A percentile compares a stretch with the other conserved stretches of the same genome.
Conservation (phyloP, 495 filamentous ascomycete species). For the Penicillium silybi region DNA sequence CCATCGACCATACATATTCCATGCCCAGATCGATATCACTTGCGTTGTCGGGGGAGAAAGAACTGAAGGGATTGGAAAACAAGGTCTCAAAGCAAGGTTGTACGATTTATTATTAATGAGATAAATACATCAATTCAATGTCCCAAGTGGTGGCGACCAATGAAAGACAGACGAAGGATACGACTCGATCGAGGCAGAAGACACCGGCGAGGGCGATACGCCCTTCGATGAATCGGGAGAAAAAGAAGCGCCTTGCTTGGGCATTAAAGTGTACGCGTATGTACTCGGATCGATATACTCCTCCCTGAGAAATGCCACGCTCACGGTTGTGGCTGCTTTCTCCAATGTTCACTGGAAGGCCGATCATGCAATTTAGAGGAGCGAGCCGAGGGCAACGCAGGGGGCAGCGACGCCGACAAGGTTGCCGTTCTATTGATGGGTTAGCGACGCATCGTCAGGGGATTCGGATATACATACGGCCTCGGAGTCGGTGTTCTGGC, state of each 20-base stretch:
- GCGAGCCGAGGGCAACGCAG: conserved; percentile 38
- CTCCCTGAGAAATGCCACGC: neutral
- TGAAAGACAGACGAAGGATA: conserved; percentile 18
- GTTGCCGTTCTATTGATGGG: conserved; percentile 20
- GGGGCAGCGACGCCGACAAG: conserved; percentile 43
- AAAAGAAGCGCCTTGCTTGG: conserved; percentile 7
- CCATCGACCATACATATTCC: neutral
- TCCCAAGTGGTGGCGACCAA: conserved; percentile 11
- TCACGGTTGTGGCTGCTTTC: conserved; percentile 1
- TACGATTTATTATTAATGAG: neutral
- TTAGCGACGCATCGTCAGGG: neutral
- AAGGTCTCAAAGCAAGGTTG: too few relatives aligned
- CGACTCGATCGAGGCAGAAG: neutral
- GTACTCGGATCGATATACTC: conserved; percentile 4
- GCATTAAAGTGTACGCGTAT: conserved; percentile 13
- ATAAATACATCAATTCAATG: conserved; percentile 14
- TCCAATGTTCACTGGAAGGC: neutral
- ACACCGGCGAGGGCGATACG: too few relatives aligned
- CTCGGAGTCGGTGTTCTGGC: conserved; percentile 32
- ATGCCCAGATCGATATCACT: too few relatives aligned
- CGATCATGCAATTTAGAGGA: conserved; percentile 31
- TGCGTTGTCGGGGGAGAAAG: too few relatives aligned
- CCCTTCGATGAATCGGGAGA: conserved; percentile 2
- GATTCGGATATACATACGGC: conserved; percentile 18
- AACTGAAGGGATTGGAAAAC: too few relatives aligned